These are phyloP conservation scores for Trichoderma polysporum DNA, from an alignment of 2,329 filamentous ascomycete genomes.

Conservation along the genomic window DNA sequence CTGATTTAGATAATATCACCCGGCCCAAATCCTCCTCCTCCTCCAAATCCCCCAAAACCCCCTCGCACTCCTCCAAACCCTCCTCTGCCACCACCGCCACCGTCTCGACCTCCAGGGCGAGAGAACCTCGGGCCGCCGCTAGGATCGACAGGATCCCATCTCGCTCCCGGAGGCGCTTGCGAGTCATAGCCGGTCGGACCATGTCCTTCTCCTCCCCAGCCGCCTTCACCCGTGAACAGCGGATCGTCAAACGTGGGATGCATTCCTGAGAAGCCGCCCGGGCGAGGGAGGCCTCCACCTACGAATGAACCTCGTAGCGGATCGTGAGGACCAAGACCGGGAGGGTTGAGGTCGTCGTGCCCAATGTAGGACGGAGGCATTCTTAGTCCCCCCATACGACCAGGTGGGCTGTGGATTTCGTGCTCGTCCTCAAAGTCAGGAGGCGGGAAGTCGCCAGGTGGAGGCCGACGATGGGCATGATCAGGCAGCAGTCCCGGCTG, in stretches of 20 bases:
- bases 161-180: slow-evolving; percentile 79
- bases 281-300: slow-evolving; percentile 57
- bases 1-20: slow-evolving; percentile 5
- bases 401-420: slow-evolving; percentile 67
- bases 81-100: slow-evolving; percentile 29
- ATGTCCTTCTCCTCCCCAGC: slow-evolving; percentile 40
- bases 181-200: slow-evolving; percentile 50
- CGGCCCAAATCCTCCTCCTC: background rate
- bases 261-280: slow-evolving; percentile 76
- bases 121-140: slow-evolving; percentile 52
- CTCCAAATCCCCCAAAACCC: background rate
- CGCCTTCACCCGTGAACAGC: slow-evolving; percentile 64
- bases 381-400: slow-evolving; percentile 41
- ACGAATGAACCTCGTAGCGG: slow-evolving; percentile 69
- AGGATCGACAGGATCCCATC: slow-evolving; percentile 85
- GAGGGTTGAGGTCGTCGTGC: slow-evolving; percentile 83
- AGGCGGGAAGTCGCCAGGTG: slow-evolving; percentile 68
- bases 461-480: slow-evolving; percentile 51
- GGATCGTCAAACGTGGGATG: slow-evolving; percentile 94
- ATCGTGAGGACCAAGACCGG: slow-evolving; percentile 80
- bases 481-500: slow-evolving; percentile 65
- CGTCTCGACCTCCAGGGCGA: slow-evolving; percentile 40
- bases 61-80: slow-evolving; percentile 37
- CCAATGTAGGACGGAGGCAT: slow-evolving; percentile 68
- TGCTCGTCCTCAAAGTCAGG: slow-evolving; percentile 93